These are phyloP conservation scores for Phellopilus nigrolimitatus DNA, from an alignment of 1,284 basidiomycete species.

Conservation along the genomic window DNA sequence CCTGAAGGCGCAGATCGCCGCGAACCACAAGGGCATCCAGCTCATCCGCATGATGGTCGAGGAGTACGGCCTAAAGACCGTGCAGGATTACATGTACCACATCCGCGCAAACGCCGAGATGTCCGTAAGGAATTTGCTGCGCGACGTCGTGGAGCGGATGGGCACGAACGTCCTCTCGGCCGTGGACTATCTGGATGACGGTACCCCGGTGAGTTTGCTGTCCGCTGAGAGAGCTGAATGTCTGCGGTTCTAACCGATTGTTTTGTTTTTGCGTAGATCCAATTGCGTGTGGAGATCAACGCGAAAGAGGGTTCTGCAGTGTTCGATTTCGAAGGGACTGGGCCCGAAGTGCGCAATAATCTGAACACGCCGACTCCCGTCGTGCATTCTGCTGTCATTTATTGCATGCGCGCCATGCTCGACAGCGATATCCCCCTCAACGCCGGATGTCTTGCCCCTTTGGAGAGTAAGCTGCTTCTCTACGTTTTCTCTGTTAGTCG, in stretches of 20 bases:
- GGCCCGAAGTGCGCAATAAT: conserved; percentile 86
- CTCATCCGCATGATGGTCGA: conserved; percentile 78
- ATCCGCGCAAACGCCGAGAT: conserved; percentile 89
- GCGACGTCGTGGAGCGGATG: conserved; percentile 65
- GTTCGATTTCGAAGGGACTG: conserved; percentile 90
- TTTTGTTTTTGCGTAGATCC: conserved; percentile 52
- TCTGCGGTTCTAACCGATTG: background rate
- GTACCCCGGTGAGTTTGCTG: conserved; percentile 60
- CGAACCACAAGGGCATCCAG: conserved; percentile 91
- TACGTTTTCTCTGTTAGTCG: too few relatives aligned
- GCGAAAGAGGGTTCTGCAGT: conserved; percentile 73
- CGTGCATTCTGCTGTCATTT: conserved; percentile 90
- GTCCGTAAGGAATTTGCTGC: conserved; percentile 81
- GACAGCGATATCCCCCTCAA: conserved; percentile 92
- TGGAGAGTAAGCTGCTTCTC: conserved; percentile 64
- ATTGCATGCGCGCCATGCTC: conserved; percentile 92
- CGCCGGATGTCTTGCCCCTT: conserved; percentile 83
- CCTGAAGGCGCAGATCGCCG: conserved; percentile 94
- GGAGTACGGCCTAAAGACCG: conserved; percentile 83
- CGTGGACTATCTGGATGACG: conserved; percentile 83
- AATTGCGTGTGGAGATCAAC: conserved; percentile 78
- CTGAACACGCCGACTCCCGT: conserved; percentile 88
- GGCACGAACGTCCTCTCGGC: conserved; percentile 67
- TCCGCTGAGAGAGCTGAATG: conserved; percentile 4
- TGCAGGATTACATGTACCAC: conserved; percentile 90